Conservation (phyloP, 106 monocot species). For the Chionographis japonica region DNA sequence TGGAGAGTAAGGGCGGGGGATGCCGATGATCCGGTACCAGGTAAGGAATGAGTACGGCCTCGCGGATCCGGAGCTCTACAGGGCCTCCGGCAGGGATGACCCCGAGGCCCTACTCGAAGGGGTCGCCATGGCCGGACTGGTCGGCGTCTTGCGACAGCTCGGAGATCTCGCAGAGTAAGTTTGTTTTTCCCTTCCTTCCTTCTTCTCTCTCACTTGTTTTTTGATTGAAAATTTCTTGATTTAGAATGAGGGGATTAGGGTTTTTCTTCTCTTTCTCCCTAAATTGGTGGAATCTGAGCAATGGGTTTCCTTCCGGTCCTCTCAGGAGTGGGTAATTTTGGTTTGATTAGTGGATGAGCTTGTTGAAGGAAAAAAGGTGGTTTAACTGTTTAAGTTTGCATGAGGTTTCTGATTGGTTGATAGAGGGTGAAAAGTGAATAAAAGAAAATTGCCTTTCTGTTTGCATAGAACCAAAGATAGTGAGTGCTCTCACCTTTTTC, state of each 20-base stretch:
- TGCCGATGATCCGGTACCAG: slow-evolving; percentile 56
- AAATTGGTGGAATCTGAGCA: too few species aligned
- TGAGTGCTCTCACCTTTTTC: too few species aligned
- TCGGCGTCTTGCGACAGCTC: slow-evolving; percentile 74
- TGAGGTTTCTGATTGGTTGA: too few species aligned
- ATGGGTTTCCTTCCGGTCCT: too few species aligned
- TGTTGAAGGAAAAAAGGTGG: too few species aligned
- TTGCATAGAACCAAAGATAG: too few species aligned
- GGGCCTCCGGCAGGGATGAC: slow-evolving; percentile 38
- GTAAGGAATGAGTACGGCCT: slow-evolving; percentile 64
- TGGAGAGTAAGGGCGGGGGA: neutral
- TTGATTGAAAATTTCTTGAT: neutral
- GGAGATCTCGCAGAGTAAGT: slow-evolving; percentile 83
- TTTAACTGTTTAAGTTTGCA: too few species aligned
- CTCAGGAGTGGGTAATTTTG: too few species aligned
- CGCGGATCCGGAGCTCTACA: slow-evolving; percentile 50
- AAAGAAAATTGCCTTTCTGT: too few species aligned
- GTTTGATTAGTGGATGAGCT: too few species aligned
- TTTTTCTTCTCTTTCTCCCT: neutral
- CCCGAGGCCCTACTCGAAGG: slow-evolving; percentile 85
- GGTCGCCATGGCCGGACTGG: slow-evolving; percentile 79
- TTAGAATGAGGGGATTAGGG: neutral
- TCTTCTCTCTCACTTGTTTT: neutral
- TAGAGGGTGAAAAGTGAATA: too few species aligned
- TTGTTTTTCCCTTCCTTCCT: neutral